Evolutionary conservation across 1,284 basidiomycete genomes (phyloP), one percentile per base, ranked within the genome.

Genomic region (Trichosporon faecale): DNA sequence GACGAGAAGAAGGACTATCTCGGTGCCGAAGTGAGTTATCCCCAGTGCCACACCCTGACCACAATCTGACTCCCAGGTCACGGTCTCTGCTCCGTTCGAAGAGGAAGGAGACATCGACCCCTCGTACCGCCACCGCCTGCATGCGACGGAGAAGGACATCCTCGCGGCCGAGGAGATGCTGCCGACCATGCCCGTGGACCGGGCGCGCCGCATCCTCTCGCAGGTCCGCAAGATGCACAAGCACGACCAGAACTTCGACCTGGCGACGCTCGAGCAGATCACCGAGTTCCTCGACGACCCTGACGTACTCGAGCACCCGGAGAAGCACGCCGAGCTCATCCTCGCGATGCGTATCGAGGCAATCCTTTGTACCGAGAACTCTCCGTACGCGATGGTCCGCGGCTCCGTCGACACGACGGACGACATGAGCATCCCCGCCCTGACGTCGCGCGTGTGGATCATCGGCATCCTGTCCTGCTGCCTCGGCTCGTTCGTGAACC

Each of bases 331-430:
- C 25, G 73, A 74, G 12, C 69, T 80, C 55, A 74, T 78, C 64
- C 40, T 66, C 33, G 72, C 71, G 52, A 78, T 80, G 76, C 77
- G 77, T 68, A 66, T 79, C 44, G 78, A 82, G 75, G 78, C 78
- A 0, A 64, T 79, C 5, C 70, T 82, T 11, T 73, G 76, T 23
- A 76, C 77, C 33, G 78, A 79, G 66, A 80, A 79, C 70, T 94
- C 93, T 2, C 92, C 93, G 7, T 95, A 95, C 78, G 89, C 92
- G 2, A 92, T 94, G 85, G 93, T 95, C 49, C 89, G 93, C 68
- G 92, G 92, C 23, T 89, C 91, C 4, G 91, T 94, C 21, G 86
- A 91, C 37, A 91, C 89, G 76, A 85, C 88, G 29, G 93, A 95
- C 77, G 92, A 94, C 79, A 88, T 89, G 1, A 83, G 85, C 7